These are phyloP conservation scores for Petrea volubilis DNA, from an alignment of 257 asterid genomes.

Conservation along the genomic window DNA sequence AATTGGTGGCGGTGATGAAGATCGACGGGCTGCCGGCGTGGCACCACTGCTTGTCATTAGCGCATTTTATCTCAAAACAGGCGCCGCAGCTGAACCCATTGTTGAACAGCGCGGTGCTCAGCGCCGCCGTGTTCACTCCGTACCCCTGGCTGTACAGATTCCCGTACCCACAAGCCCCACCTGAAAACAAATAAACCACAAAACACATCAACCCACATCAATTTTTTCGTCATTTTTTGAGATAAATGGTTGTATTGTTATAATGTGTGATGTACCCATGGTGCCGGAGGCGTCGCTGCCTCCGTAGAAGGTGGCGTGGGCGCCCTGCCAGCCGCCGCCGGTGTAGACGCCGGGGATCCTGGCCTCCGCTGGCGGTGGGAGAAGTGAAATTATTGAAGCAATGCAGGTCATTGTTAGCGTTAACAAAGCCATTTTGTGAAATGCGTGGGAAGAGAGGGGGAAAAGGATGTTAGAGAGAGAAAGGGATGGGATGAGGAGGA, in stretches of 20 bases:
- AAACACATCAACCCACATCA: neutral
- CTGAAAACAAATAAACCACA: conserved; percentile 30
- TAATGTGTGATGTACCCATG: conserved; percentile 87
- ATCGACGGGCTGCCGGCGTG: conserved; percentile 79
- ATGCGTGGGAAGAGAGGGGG: conserved; percentile 2
- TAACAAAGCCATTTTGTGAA: conserved; percentile 39
- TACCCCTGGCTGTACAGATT: conserved; percentile 87
- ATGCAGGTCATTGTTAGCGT: conserved; percentile 36
- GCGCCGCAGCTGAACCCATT: conserved; percentile 77
- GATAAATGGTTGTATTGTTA: neutral
- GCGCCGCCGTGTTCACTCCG: conserved; percentile 88
- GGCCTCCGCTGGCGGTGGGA: conserved; percentile 33
- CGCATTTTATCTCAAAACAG: conserved; percentile 79
- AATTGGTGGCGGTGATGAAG: conserved; percentile 75
- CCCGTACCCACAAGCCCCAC: conserved; percentile 94
- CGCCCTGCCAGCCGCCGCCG: conserved; percentile 67
- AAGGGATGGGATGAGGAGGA: conserved; percentile 17
- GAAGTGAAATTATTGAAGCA: conserved; percentile 29
- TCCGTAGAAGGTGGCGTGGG: conserved; percentile 92
- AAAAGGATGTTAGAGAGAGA: conserved; percentile 4
- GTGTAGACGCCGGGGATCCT: conserved; percentile 65
- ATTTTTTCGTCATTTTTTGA: no score
- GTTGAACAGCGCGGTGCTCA: conserved; percentile 88
- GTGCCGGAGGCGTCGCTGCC: conserved; percentile 94
- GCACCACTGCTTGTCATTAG: conserved; percentile 61